phyloP scores from a whole-genome alignment of 148 eudicot genomes.

The Arctostaphylos glauca region DNA sequence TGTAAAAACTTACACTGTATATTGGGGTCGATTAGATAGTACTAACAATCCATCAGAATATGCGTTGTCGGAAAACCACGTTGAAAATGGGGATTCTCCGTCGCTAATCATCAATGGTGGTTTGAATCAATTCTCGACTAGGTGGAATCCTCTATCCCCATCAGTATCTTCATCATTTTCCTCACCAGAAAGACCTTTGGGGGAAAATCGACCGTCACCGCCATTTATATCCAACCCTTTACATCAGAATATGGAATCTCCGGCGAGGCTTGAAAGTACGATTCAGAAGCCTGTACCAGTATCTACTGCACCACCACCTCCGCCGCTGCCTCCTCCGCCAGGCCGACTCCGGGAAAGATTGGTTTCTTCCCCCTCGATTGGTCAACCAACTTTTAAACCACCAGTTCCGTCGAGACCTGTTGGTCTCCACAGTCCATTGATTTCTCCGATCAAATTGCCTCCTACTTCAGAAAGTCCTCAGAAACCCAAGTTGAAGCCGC shows the following conservation, averaged over 20 bases:
- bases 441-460: constrained; percentile 31
- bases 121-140: not conserved
- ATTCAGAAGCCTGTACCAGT: not conserved
- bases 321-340: constrained; percentile 34
- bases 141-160: constrained; percentile 9
- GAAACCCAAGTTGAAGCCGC: constrained; percentile 75
- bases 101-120: not conserved
- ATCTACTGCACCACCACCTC: constrained; percentile 1
- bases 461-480: constrained; percentile 31
- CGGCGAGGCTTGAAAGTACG: not conserved
- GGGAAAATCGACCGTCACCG: not conserved
- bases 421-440: constrained; percentile 27
- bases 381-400: constrained; percentile 19
- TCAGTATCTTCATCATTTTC: constrained; percentile 6
- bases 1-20: not conserved
- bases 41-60: not conserved
- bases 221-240: constrained; percentile 1
- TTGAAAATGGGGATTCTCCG: not conserved
- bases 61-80: too few relatives aligned
- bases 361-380: constrained; percentile 18
- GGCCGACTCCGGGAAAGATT: constrained; percentile 39
- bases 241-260: not conserved
- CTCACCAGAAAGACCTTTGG: constrained; percentile 13
- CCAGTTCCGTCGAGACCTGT: constrained; percentile 36
- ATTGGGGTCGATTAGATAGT: constrained; percentile 9